Base-by-base conservation (phyloP, 129 eudicot genomes). In the Lactuca saligna region DNA sequence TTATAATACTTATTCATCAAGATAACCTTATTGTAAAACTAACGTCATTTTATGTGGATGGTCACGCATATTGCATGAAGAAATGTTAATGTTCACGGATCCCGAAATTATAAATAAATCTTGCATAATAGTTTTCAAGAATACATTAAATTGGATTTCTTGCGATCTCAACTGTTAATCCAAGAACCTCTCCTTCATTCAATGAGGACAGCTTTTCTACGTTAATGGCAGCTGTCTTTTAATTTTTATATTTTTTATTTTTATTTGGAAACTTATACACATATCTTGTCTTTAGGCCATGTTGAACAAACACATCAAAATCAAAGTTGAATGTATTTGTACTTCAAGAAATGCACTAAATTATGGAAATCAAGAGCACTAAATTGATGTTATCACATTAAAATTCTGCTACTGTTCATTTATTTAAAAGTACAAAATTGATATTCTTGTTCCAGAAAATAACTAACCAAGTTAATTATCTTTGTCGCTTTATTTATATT, bases 161-260 rank as follows among this genome's bases (percentile, higher is more conserved):
- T 75, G 75, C 65, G 12, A 68, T 60, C 73, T 68, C 75, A 68
- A 76, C 75, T 68, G 73, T 39, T 39, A 60, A 68, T 61, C 69
- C 75, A 67, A 49, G 80, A 60, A 61, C 70, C 53, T 54, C 78
- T 61, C 80, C 74, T 75, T 68, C 80, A 76, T 76, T 76, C 63
- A 75, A 76, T 76, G 75, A 68, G 51, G 80, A 53, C 75, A 76
- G 55, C 75, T 54, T 68, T 76, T 68, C 38, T 68, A 68, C 75
- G 75, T 76, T 76, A 68, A n/a, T 39, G 32, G 80, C 80, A 76
- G 80, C 80, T 76, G 70, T 76, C 75, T 60, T 75, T 75, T 68
- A 44, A 39, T 56, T 55, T 2, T 55, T 56, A 12, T 39, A 32
- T 56, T 10, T 25, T 29, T 1, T 17, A 16, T 58, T 20, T 12